Evolutionary conservation across 768 basidiomycete species (phyloP).

Genomic region (Tricholoma saponaceum): DNA sequence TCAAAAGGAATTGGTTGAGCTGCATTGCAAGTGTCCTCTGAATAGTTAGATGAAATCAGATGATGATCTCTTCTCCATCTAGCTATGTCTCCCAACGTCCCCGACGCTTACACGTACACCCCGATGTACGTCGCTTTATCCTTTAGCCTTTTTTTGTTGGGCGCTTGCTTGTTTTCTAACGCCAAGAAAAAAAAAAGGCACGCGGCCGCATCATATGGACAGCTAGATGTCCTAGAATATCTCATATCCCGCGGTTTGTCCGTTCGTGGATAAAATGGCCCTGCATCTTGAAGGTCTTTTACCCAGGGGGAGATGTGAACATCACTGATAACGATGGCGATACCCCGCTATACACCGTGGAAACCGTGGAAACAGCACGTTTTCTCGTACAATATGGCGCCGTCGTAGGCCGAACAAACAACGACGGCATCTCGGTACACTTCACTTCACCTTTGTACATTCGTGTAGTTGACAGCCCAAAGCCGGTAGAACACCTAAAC

Average conservation of each 20-base stretch:
- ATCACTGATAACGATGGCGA: conserved; percentile 84
- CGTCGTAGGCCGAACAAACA: conserved; percentile 53
- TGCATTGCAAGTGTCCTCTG: conserved; percentile 41
- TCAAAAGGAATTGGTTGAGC: conserved; percentile 51
- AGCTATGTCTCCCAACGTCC: conserved; percentile 66
- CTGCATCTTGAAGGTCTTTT: conserved; percentile 1
- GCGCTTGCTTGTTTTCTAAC: conserved; percentile 12
- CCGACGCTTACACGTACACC: conserved; percentile 74
- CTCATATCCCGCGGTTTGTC: conserved; percentile 64
- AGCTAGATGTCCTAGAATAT: conserved; percentile 70
- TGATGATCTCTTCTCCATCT: conserved; percentile 29
- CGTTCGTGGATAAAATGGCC: background rate
- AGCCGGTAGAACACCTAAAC: conserved; percentile 68
- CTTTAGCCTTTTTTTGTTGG: background rate
- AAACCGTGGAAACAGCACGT: conserved; percentile 71
- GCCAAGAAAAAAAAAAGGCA: conserved; percentile 56
- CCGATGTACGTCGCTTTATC: conserved; percentile 53
- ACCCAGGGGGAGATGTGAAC: conserved; percentile 80
- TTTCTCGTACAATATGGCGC: conserved; percentile 83
- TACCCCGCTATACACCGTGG: conserved; percentile 89
- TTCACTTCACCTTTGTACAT: background rate
- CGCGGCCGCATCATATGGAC: conserved; percentile 91
- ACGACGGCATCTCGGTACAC: conserved; percentile 73
- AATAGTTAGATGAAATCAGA: conserved; percentile 18
- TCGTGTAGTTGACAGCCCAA: conserved; percentile 7